Evolutionary conservation across 2,329 filamentous ascomycete species (phyloP).

Genomic region (Shiraia bambusicola): DNA sequence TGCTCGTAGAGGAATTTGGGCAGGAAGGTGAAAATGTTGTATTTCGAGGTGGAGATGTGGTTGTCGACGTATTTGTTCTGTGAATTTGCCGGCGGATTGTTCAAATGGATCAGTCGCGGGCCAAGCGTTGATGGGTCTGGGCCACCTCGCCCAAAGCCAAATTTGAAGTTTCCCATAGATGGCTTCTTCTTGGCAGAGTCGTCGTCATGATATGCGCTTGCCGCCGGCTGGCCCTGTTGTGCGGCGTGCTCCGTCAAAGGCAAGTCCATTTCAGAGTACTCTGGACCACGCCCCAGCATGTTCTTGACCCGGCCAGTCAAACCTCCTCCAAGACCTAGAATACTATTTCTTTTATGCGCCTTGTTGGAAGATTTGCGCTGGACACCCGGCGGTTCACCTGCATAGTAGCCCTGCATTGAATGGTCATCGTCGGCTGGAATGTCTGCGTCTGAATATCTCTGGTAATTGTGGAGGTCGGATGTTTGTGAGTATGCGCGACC

Average conservation of each 20-base stretch:
- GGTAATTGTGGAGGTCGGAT: constrained; percentile 82
- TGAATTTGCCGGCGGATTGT: constrained; percentile 91
- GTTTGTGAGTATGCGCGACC: constrained; percentile 66
- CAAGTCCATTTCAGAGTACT: constrained; percentile 98
- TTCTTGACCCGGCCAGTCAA: constrained; percentile 85
- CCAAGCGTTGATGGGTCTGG: constrained; percentile 88
- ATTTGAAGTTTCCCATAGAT: constrained; percentile 72
- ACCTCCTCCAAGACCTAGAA: constrained; percentile 82
- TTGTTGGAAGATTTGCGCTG: constrained; percentile 57
- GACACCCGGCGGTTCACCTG: constrained; percentile 57
- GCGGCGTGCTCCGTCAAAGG: constrained; percentile 79
- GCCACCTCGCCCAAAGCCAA: constrained; percentile 82
- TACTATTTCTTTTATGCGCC: constrained; percentile 77
- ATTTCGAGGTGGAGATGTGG: constrained; percentile 96
- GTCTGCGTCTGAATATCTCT: constrained; percentile 87
- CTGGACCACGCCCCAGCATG: constrained; percentile 79
- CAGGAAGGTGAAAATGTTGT: constrained; percentile 88
- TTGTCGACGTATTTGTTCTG: constrained; percentile 92
- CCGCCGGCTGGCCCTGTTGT: constrained; percentile 45
- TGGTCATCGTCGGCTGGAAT: constrained; percentile 76
- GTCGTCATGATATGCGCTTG: constrained; percentile 43
- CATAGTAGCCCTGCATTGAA: constrained; percentile 74
- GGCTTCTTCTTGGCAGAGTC: constrained; percentile 43
- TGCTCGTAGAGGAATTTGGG: constrained; percentile 98
- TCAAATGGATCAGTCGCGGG: constrained; percentile 89